A percentile compares a stretch with the other conserved stretches of the same genome.
Conservation (phyloP, 2,329 filamentous ascomycete genomes). For the Phoma sp. region DNA sequence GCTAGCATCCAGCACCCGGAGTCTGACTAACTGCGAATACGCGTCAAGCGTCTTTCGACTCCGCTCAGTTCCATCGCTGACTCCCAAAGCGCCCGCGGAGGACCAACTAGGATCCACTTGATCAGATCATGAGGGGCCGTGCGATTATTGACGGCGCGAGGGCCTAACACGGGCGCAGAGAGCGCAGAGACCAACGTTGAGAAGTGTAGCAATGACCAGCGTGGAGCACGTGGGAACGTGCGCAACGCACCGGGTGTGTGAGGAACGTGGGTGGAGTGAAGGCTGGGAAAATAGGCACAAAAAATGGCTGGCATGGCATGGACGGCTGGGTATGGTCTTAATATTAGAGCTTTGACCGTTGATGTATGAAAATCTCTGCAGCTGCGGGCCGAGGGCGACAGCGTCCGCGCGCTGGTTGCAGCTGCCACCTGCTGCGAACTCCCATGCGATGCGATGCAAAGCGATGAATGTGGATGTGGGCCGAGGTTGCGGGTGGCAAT, state of each 20-base stretch:
- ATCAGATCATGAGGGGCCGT: conserved; percentile 24
- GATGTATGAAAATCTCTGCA: conserved; percentile 33
- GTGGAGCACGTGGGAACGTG: background rate
- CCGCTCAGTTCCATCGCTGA: background rate
- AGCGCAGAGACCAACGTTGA: background rate
- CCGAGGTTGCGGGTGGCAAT: background rate
- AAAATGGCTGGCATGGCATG: conserved; percentile 4
- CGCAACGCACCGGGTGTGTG: background rate
- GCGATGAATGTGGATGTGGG: background rate
- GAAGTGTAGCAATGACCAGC: background rate
- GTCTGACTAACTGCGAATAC: conserved; percentile 18
- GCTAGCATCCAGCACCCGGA: conserved; percentile 13
- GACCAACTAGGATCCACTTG: conserved; percentile 1
- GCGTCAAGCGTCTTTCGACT: conserved; percentile 18
- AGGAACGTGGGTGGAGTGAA: conserved; percentile 3
- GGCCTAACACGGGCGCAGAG: background rate
- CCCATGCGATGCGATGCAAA: conserved; percentile 14
- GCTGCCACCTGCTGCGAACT: conserved; percentile 13
- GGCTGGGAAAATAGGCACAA: conserved; percentile 13
- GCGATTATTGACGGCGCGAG: conserved; percentile 12
- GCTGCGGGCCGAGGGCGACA: conserved; percentile 28
- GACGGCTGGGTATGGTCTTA: conserved; percentile 2
- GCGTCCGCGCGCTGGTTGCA: conserved; percentile 18
- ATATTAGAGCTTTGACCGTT: conserved; percentile 13
- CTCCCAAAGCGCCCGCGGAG: conserved; percentile 1